Percentiles rank a stretch among this genome's conserved stretches.
Conservation (phyloP, 2,329 filamentous ascomycete species). For the Cadophora luteo-olivacea region DNA sequence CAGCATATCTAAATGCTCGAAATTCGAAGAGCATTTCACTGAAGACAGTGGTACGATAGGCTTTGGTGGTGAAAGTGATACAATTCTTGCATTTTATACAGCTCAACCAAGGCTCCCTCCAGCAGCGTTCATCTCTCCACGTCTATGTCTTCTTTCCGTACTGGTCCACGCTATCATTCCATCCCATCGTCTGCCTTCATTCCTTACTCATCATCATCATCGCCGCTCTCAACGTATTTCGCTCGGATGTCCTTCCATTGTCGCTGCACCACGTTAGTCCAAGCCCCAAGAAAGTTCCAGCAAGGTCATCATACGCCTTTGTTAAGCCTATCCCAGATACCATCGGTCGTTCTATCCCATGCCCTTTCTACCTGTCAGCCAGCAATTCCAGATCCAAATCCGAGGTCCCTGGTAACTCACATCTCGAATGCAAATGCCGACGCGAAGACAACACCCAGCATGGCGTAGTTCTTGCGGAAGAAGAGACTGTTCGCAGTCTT, state of each 20-base stretch:
- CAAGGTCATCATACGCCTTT: conserved; percentile 74
- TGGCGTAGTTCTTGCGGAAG: conserved; percentile 86
- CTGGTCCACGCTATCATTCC: conserved; percentile 1
- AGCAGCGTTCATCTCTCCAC: conserved; percentile 16
- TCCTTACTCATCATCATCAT: conserved; percentile 56
- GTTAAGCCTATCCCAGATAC: conserved; percentile 91
- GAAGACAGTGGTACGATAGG: background rate
- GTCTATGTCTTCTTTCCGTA: conserved; percentile 22
- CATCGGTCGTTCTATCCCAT: conserved; percentile 84
- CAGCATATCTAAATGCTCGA: background rate
- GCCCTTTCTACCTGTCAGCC: conserved; percentile 58
- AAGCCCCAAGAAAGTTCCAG: background rate
- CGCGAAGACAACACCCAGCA: conserved; percentile 85
- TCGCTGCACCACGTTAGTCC: conserved; percentile 65
- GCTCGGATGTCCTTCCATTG: conserved; percentile 99
- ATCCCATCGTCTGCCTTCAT: background rate
- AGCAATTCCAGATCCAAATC: conserved; percentile 11
- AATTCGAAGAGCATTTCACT: background rate
- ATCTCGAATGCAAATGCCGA: conserved; percentile 92
- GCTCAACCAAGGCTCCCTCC: conserved; percentile 26
- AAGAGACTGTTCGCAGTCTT: conserved; percentile 64
- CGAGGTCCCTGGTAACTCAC: conserved; percentile 60
- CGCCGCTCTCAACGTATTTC: conserved; percentile 77
- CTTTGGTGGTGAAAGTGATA: conserved; percentile 26
- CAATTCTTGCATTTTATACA: conserved; percentile 43